Evolutionary conservation across 1,284 basidiomycete genomes (phyloP).

Genomic region (Volvariella surrecta): DNA sequence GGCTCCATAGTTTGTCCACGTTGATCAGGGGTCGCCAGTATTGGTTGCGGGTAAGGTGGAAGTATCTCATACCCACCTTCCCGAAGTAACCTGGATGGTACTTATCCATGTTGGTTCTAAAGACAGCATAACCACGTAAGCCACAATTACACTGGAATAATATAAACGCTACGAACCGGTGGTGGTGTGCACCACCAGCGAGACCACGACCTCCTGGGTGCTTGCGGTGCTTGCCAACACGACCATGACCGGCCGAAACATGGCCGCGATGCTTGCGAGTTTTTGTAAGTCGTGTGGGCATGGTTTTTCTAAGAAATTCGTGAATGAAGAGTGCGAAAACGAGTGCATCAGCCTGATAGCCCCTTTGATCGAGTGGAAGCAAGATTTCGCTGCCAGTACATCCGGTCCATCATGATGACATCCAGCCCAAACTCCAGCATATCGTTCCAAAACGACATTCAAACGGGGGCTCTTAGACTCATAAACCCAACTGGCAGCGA

Average conservation of each 20-base stretch:
- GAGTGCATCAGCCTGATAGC: conserved; percentile 12
- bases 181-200: conserved; percentile 99
- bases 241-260: conserved; percentile 98
- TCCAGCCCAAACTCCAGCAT: conserved; percentile 27
- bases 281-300: conserved; percentile 93
- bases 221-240: conserved; percentile 99
- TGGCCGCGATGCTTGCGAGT: conserved; percentile 98
- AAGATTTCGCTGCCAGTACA: conserved; percentile 20
- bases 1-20: conserved; percentile 87
- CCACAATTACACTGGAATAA: conserved; percentile 1
- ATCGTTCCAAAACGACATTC: conserved; percentile 15
- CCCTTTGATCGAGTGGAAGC: neutral
- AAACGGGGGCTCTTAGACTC: conserved; percentile 10
- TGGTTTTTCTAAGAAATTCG: conserved; percentile 38
- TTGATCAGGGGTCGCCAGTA: conserved; percentile 95
- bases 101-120: conserved; percentile 83
- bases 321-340: conserved; percentile 9
- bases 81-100: conserved; percentile 99
- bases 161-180: conserved; percentile 60
- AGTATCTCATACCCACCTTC: conserved; percentile 99
- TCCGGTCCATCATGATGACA: conserved; percentile 31
- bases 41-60: conserved; percentile 90
- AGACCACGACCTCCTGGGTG: conserved; percentile 99
- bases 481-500: neutral
- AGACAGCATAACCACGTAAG: conserved; percentile 3